Percentiles rank a stretch among this genome's conserved stretches.
phyloP scores from a whole-genome alignment of 73 alveolate species.

The Diophrys sp. region DNA sequence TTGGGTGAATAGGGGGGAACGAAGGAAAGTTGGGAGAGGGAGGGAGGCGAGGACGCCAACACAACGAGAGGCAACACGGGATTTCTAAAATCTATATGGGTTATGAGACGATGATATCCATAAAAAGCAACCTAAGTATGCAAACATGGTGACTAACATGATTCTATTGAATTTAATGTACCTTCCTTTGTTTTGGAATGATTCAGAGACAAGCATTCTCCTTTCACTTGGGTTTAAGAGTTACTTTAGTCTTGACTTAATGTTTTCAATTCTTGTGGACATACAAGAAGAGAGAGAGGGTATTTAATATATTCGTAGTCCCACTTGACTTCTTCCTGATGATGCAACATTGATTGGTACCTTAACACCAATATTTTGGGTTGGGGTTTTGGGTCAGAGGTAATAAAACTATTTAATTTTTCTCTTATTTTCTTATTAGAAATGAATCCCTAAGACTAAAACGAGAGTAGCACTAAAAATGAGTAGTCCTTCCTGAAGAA shows the following conservation, averaged over 20 bases:
- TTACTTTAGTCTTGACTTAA: background rate
- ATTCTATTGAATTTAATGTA: too few species aligned
- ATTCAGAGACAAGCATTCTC: background rate
- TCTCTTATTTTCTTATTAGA: too few species aligned
- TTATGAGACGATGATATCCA: background rate
- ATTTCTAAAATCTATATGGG: background rate
- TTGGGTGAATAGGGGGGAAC: conserved; percentile 42
- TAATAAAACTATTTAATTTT: background rate
- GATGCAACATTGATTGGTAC: too few species aligned
- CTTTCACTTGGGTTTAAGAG: background rate
- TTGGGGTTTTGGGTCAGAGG: conserved; percentile 1
- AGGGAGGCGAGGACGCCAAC: conserved; percentile 5
- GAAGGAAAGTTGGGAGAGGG: conserved; percentile 19
- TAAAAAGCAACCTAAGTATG: background rate
- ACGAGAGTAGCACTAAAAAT: background rate
- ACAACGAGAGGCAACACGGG: background rate
- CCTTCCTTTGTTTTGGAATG: background rate
- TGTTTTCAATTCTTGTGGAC: too few species aligned
- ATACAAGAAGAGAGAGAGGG: too few species aligned
- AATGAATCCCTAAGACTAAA: too few species aligned
- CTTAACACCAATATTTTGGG: too few species aligned
- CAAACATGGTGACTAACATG: background rate
- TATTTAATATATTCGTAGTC: too few species aligned
- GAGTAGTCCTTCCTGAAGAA: background rate
- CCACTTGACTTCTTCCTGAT: too few species aligned